Evolutionary conservation across 148 eudicot genomes (phyloP).

Genomic region (Rhododendron henanense): DNA sequence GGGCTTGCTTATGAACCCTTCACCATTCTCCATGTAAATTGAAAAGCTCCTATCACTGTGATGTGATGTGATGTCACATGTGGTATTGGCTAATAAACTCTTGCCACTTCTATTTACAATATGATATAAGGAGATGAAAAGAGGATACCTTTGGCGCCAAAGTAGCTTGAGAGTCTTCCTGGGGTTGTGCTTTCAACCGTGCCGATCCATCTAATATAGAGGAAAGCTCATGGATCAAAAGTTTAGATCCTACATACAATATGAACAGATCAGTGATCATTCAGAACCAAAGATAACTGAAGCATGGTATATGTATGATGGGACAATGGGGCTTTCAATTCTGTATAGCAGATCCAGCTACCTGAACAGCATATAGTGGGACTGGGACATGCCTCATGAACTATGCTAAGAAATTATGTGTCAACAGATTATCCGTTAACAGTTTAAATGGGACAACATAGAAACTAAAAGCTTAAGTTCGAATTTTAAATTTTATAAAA

Average conservation of each 20-base stretch:
- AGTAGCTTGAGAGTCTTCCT: constrained; percentile 79
- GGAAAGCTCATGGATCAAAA: constrained; percentile 79
- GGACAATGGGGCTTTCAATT: not conserved
- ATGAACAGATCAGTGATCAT: constrained; percentile 7
- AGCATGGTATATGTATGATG: not conserved
- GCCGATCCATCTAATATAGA: constrained; percentile 89
- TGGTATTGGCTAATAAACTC: not conserved
- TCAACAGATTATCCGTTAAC: too few species aligned
- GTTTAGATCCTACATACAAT: constrained; percentile 62
- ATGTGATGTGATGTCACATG: not conserved
- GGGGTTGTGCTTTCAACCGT: constrained; percentile 56
- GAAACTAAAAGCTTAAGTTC: not conserved
- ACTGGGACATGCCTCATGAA: not conserved
- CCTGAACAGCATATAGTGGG: not conserved
- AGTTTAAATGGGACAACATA: too few species aligned
- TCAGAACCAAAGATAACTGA: not conserved
- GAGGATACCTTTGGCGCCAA: constrained; percentile 86
- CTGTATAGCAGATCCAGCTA: not conserved
- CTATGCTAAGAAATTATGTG: not conserved
- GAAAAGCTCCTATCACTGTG: not conserved
- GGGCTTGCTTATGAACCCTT: not conserved
- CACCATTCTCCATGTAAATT: not conserved
- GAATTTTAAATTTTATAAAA: not conserved
- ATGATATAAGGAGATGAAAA: not conserved
- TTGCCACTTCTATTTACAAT: not conserved